Conservation (phyloP, 179 eudicot species). For the Monotropa hypopitys region DNA sequence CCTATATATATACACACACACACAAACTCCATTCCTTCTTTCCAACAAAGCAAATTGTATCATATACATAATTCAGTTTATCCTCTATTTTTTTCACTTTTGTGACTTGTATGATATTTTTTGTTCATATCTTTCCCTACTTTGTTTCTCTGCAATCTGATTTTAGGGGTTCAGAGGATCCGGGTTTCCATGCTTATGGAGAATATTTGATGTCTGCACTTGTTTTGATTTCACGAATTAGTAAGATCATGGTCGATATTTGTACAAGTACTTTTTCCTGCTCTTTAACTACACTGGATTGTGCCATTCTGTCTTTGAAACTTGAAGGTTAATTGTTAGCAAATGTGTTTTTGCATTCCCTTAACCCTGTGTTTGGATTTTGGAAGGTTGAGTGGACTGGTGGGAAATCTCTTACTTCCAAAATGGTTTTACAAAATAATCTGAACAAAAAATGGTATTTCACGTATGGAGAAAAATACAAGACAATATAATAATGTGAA, state of each 20-base stretch:
- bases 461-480: no score
- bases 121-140: constrained; percentile 7
- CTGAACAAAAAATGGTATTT: no score
- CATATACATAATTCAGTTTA: constrained; percentile 14
- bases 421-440: no score
- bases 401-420: not conserved
- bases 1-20: not conserved
- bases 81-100: not conserved
- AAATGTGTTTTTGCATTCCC: not conserved
- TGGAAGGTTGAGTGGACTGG: not conserved
- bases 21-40: constrained; percentile 5
- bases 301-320: not conserved
- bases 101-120: not conserved
- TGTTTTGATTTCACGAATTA: not conserved
- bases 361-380: not conserved
- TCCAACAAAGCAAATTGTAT: constrained; percentile 17
- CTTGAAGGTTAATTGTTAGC: not conserved
- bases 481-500: no score
- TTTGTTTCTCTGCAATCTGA: constrained; percentile 27
- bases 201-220: constrained; percentile 1
- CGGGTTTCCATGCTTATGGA: constrained; percentile 10
- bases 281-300: not conserved
- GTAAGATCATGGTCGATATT: not conserved
- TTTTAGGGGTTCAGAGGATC: constrained; percentile 34
- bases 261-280: not conserved